A percentile compares a stretch with the other conserved stretches of the same genome.
Evolutionary conservation across 768 basidiomycete species (phyloP).

Genomic region (Lyophyllum shimeji): DNA sequence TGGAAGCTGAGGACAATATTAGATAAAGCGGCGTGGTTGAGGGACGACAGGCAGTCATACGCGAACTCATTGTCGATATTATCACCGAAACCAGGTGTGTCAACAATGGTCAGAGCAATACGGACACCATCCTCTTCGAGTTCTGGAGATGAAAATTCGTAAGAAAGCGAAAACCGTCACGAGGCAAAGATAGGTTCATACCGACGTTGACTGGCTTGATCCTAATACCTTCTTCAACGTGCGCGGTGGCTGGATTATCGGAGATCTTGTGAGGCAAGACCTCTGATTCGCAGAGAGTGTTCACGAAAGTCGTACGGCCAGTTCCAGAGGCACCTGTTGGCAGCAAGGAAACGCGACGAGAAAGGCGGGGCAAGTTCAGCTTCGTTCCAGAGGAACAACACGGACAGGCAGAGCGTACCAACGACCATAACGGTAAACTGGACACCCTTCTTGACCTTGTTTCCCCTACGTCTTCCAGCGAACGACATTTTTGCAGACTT

Average conservation of each 20-base stretch:
- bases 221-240: constrained; percentile 90
- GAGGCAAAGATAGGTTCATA: constrained; percentile 35
- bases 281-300: constrained; percentile 97
- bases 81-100: constrained; percentile 98
- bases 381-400: background rate
- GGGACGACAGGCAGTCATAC: constrained; percentile 49
- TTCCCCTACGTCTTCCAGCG: constrained; percentile 82
- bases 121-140: constrained; percentile 98
- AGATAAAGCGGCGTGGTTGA: constrained; percentile 1
- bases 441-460: constrained; percentile 98
- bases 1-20: constrained; percentile 65
- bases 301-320: constrained; percentile 97
- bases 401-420: constrained; percentile 72
- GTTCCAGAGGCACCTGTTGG: constrained; percentile 90
- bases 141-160: constrained; percentile 47
- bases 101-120: constrained; percentile 96
- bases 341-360: constrained; percentile 20
- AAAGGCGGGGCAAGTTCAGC: constrained; percentile 13
- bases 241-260: constrained; percentile 84
- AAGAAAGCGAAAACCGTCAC: constrained; percentile 1
- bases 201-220: constrained; percentile 96
- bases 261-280: constrained; percentile 86
- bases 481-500: constrained; percentile 63
- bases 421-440: constrained; percentile 98
- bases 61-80: constrained; percentile 99